These are phyloP conservation scores for Dendrocalamus latiflorus DNA, from an alignment of 202 grass and related monocot species.

Conservation along the genomic window DNA sequence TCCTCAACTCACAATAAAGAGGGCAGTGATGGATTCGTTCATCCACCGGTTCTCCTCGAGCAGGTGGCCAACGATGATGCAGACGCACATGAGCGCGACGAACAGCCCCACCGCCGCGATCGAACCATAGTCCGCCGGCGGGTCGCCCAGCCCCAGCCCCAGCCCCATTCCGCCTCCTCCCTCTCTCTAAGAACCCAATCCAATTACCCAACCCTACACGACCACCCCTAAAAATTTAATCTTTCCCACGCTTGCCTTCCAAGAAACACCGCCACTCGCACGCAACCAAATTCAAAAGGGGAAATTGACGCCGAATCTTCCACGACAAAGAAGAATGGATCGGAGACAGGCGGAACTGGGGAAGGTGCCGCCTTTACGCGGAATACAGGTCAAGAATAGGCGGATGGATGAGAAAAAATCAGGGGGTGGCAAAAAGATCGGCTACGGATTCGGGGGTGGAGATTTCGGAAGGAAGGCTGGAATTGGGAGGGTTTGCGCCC, in stretches of 20 bases:
- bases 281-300: neutral
- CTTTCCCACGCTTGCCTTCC: constrained; percentile 4
- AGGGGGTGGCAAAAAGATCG: neutral
- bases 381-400: neutral
- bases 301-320: neutral
- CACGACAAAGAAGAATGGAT: neutral
- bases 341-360: neutral
- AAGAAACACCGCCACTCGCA: neutral
- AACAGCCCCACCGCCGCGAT: constrained; percentile 54
- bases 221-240: neutral
- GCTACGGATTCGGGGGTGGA: neutral
- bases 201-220: no score
- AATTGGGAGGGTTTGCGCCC: neutral
- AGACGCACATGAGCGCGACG: constrained; percentile 72
- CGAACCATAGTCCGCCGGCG: constrained; percentile 41
- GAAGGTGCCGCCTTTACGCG: neutral
- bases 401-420: neutral
- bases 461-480: neutral
- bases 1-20: constrained; percentile 45
- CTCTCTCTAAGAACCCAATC: neutral
- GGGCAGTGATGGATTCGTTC: constrained; percentile 79
- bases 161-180: neutral
- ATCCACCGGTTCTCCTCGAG: constrained; percentile 80
- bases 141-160: constrained; percentile 6
- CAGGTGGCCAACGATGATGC: constrained; percentile 72